Evolutionary conservation across 1,139 yeast species (phyloP), one percentile per base, ranked within the genome.

Genomic region (Candida neerlandica): DNA sequence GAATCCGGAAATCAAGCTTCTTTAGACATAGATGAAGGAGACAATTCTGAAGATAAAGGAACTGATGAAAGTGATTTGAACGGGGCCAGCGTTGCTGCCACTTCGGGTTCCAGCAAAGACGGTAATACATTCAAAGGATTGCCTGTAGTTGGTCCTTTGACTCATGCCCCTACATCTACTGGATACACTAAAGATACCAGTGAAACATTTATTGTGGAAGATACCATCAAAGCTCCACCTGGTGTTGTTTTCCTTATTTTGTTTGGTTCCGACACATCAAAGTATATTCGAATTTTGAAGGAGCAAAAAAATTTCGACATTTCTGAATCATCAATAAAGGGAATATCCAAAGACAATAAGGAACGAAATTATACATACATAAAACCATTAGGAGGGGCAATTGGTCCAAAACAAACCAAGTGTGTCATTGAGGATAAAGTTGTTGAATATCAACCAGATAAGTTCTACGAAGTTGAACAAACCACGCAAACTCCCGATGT

Each of bases 371-470:
- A 86, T 63, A 76, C 79, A 4, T 95, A 92, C 64, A 78, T 75
- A 43, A 92, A 92, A 65, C 98, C 97, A 3, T 73, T 95, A 53
- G 75, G 77, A 51, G 92, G 86, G 0, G 82, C 97, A 0, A 83
- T 95, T 51, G 99, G 99, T 0, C 99, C 99, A 5, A 94, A 92
- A 62, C 97, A 92, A 63, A 92, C 99, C 2, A 82, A 80, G 58
- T 95, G 99, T 71, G 63, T 78, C 14, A 83, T 90, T 49, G 84
- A 84, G 1, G 99, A 95, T 59, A 77, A 80, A 7, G 69, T 89
- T 44, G 84, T 86, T 51, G 77, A 78, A 43, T 82, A 77, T 67
- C 89, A 89, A 62, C 67, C 84, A 43, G 80, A 84, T 12, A 70
- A 77, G 30, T 73, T 69, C 51, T 78, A 86, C 39, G 70, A 80